Evolutionary conservation across 768 basidiomycete genomes (phyloP), one percentile per base, ranked within the genome.

Genomic region (Suillus tomentosus): DNA sequence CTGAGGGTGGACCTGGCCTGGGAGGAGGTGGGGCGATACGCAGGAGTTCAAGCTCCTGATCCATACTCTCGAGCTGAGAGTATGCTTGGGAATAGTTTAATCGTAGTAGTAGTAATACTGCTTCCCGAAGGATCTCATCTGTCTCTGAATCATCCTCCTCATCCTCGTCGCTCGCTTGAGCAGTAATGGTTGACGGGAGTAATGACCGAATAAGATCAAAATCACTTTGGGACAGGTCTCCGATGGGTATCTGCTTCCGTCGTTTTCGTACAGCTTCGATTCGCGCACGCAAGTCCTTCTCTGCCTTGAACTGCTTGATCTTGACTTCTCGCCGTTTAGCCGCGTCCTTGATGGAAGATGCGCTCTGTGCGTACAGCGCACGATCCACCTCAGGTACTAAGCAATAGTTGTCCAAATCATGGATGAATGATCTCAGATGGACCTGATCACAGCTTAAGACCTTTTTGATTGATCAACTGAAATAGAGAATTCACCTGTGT

Each of bases 301-400:
- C 95, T 63, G 86, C 84, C 75, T 89, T 88, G 75, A 87, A 98
- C 72, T 96, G 95, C 65, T 86, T 88, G 67, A 99, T 97, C 80
- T 97, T 99, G 40, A 89, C 74, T 68, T 96, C 95, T 68, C 97
- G 79, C 62, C 90, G 82, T 71, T 83, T 85, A 1, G 86, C 84
- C 22, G 89, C 84, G 74, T 98, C 91, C 11, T 70, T 75, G 57
- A 88, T 75, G n/a, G 79, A 69, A 10, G 80, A 79, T 11, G 82
- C 67, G 60, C 80, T 82, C 55, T 81, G 81, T 51, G 76, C 78
- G 67, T 88, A 84, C 13, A 94, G 71, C 14, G 74, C 76, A 54
- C 83, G 83, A 68, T 93, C 89, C 3, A 81, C 79, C 39, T 84
- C 80, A 0, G 88, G 82, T 10, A 94, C 77, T 54, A 95, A 80